Base-by-base conservation (phyloP, 164 flowering plant genomes). In the Vitis riparia region DNA sequence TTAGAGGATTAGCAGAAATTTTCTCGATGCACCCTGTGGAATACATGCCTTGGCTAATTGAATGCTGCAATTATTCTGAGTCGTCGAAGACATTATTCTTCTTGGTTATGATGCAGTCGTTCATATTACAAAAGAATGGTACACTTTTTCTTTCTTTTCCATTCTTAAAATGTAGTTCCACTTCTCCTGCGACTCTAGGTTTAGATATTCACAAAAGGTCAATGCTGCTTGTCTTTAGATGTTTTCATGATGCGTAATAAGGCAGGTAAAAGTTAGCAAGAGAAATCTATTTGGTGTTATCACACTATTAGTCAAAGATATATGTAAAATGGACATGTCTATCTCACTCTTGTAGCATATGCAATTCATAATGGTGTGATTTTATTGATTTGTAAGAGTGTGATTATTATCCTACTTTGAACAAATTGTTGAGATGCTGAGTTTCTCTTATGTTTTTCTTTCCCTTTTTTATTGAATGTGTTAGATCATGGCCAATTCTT, bases 81-180 rank as follows among this genome's bases (percentile, higher is more conserved):
- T 63, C 76, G 59, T 89, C 97, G 30, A 90, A 85, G 82, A 82
- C 91, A 19, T 77, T 89, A 11, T 75, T 91, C 68, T 83, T 87
- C 75, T 76, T 91, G 73, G 63, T 94, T 62, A 60, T 90, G 56
- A 55, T 89, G 82, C 91, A 87, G 69, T 88, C 97, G n/a, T 69
- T 86, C 70, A 68, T 23, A 51, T 70, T 70, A 47, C 72, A 47
- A 13, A 71, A 70, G 65, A 61, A 49, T 68, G 75, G 87, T 82
- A 73, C 8, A 23, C 30, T 32, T 19, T 52, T 37, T 37, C 44
- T 55, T 27, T 63, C 23, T 47, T n/a, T 61, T 12, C 32, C 53
- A 14, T 70, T 70, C 14, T 51, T 17, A 19, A 59, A 15, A 17
- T 47, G 65, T 59, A 49, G 9, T 49, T 5, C 2, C 59, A 62